Evolutionary conservation across 73 alveolate genomes (phyloP).

Genomic region (Stentor roeselii): DNA sequence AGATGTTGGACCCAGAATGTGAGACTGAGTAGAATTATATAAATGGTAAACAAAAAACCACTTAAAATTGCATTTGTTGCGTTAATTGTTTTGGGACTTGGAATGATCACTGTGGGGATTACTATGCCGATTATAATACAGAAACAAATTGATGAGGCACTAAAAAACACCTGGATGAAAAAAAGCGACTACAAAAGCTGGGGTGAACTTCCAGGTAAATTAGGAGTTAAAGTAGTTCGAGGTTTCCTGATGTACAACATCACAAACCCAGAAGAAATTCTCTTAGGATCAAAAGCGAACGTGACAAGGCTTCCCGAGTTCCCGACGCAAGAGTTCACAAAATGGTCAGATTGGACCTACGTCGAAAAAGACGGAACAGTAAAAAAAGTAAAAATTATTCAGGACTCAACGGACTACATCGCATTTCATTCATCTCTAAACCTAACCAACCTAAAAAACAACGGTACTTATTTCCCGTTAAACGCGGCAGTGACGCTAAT

Average conservation of each 20-base stretch:
- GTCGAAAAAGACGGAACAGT: too few species aligned
- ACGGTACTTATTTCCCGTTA: not conserved
- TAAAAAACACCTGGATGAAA: not conserved
- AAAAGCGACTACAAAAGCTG: not conserved
- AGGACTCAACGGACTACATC: not conserved
- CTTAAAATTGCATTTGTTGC: too few species aligned
- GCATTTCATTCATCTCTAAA: not conserved
- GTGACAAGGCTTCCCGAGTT: too few species aligned
- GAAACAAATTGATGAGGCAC: not conserved
- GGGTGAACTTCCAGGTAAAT: not conserved
- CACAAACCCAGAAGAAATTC: not conserved
- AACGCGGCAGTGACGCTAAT: not conserved
- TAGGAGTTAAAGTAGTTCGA: not conserved
- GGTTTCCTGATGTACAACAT: not conserved
- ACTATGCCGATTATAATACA: not conserved
- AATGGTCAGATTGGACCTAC: too few species aligned
- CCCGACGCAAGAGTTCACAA: too few species aligned
- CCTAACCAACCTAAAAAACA: not conserved
- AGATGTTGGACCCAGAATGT: not conserved
- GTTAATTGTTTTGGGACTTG: too few species aligned
- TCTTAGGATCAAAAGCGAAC: not conserved
- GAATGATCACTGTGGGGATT: too few species aligned
- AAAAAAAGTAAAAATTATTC: too few species aligned
- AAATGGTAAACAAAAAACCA: too few species aligned
- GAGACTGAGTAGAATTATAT: too few species aligned